phyloP scores from a whole-genome alignment of 2,329 filamentous ascomycete genomes.

The Calonectria montana region DNA sequence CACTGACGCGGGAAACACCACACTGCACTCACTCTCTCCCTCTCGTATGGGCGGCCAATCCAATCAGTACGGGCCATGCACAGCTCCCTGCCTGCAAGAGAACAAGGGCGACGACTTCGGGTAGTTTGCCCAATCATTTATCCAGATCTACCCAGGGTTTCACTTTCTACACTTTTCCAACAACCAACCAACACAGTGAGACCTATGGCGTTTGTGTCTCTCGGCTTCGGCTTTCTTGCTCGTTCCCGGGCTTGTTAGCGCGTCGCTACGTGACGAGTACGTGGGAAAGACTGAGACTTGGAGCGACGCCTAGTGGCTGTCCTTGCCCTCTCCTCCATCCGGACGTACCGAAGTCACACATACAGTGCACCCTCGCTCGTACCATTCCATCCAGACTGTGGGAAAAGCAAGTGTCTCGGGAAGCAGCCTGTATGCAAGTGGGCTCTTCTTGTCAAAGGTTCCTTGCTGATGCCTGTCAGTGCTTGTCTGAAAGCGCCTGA shows the following conservation, averaged over 20 bases:
- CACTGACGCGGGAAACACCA: background rate
- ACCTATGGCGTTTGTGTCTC: background rate
- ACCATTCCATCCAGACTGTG: background rate
- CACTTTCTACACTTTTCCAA: background rate
- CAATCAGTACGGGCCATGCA: background rate
- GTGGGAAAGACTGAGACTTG: background rate
- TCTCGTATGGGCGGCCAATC: background rate
- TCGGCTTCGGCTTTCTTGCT: background rate
- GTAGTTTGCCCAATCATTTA: background rate
- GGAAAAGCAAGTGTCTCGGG: background rate
- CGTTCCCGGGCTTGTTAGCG: background rate
- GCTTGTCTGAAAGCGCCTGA: background rate
- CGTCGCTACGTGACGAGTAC: background rate
- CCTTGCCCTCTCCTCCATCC: background rate
- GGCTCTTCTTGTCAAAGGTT: background rate
- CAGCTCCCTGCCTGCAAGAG: background rate
- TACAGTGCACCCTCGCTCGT: background rate
- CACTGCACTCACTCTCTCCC: background rate
- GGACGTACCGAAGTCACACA: constrained; percentile 6
- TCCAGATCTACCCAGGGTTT: background rate
- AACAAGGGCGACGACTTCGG: background rate
- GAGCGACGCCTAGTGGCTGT: background rate
- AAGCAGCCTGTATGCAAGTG: background rate
- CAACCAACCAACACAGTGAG: background rate
- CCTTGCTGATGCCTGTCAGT: background rate